These are phyloP conservation scores for Crepidotus variabilis DNA, from an alignment of 768 basidiomycete genomes.

Conservation along the genomic window DNA sequence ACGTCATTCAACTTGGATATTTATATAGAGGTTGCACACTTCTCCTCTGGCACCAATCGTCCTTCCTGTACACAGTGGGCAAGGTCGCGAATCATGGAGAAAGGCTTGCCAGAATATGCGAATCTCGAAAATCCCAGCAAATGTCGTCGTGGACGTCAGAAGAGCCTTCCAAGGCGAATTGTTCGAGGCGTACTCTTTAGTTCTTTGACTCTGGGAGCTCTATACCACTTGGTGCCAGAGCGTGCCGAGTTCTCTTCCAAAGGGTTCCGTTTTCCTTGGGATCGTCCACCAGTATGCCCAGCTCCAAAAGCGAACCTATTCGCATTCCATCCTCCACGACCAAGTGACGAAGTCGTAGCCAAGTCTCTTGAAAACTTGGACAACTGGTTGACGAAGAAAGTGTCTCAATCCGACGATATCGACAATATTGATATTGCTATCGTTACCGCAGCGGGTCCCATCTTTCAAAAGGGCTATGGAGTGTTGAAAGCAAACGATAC, in stretches of 20 bases:
- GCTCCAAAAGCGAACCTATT: slow-evolving; percentile 25
- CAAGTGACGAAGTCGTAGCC: slow-evolving; percentile 15
- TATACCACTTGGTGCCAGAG: neutral
- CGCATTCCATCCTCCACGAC: slow-evolving; percentile 21
- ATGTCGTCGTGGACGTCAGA: neutral
- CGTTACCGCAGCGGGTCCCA: slow-evolving; percentile 40
- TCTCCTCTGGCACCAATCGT: neutral
- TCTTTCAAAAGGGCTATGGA: slow-evolving; percentile 46
- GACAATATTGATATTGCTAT: slow-evolving; percentile 50
- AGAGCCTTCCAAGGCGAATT: neutral
- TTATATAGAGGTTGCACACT: too few relatives aligned
- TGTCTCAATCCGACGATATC: slow-evolving; percentile 32
- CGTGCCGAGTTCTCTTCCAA: neutral
- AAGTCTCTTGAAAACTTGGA: slow-evolving; percentile 22
- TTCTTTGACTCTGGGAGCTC: neutral
- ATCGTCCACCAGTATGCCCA: slow-evolving; percentile 6
- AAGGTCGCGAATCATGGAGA: neutral
- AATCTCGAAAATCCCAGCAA: neutral
- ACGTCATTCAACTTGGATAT: neutral
- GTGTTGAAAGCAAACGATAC: slow-evolving; percentile 40
- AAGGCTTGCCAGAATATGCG: neutral
- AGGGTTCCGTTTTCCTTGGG: slow-evolving; percentile 5
- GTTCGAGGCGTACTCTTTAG: neutral
- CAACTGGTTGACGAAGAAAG: slow-evolving; percentile 23
- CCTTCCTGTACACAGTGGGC: neutral